Conservation (phyloP, 495 filamentous ascomycete species). For the Hypoxylon fuscum region DNA sequence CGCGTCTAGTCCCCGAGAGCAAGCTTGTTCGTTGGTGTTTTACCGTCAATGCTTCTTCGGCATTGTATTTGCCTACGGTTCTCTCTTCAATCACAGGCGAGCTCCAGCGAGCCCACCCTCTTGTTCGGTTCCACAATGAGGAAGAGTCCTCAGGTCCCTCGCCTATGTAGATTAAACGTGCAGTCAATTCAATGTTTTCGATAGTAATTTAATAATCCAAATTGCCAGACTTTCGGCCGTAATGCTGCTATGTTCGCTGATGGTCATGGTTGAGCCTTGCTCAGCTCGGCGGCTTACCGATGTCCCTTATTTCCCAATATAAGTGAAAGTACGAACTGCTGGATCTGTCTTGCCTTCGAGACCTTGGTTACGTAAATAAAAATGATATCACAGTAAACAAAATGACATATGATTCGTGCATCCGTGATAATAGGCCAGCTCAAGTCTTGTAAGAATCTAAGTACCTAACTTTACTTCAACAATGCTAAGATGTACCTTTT, state of each 20-base stretch:
- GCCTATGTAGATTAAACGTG: background rate
- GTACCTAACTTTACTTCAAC: too few relatives aligned
- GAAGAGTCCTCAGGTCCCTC: background rate
- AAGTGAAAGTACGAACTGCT: too few relatives aligned
- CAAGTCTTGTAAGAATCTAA: too few relatives aligned
- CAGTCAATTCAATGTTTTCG: background rate
- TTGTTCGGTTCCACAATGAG: background rate
- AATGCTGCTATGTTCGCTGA: background rate
- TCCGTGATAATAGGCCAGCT: too few relatives aligned
- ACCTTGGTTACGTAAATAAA: too few relatives aligned
- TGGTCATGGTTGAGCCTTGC: constrained; percentile 5
- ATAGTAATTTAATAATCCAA: background rate
- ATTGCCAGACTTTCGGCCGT: constrained; percentile 11
- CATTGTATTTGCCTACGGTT: background rate
- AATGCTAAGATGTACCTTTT: too few relatives aligned
- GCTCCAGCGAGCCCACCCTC: constrained; percentile 4
- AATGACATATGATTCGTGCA: too few relatives aligned
- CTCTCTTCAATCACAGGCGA: too few relatives aligned
- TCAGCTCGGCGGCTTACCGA: constrained; percentile 14
- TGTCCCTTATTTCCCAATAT: too few relatives aligned
- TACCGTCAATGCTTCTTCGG: background rate
- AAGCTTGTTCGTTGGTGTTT: background rate
- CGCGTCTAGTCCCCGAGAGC: background rate
- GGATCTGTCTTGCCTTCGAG: too few relatives aligned
- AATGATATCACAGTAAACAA: too few relatives aligned